A percentile compares a stretch with the other conserved stretches of the same genome.
Evolutionary conservation across 768 basidiomycete genomes (phyloP).

Genomic region (Sporobolomyces phaffii): DNA sequence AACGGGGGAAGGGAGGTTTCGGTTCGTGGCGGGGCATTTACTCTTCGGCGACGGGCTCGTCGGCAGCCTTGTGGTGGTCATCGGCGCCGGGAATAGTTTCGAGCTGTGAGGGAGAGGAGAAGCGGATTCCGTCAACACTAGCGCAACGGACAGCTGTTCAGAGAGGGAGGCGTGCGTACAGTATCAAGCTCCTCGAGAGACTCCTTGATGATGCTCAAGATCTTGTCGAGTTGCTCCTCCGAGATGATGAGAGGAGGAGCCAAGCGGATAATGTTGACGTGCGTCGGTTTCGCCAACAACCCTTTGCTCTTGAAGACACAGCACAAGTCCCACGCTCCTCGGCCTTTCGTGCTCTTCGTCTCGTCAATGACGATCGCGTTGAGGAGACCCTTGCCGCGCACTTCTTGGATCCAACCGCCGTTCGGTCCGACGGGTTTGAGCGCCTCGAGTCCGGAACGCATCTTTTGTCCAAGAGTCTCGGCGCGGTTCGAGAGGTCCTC

Average conservation of each 20-base stretch:
- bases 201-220: constrained; percentile 67
- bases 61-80: constrained; percentile 34
- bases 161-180: constrained; percentile 47
- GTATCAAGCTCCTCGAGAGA: constrained; percentile 73
- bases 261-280: constrained; percentile 90
- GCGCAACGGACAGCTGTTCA: background rate
- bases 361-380: constrained; percentile 94
- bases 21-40: constrained; percentile 2
- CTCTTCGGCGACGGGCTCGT: constrained; percentile 26
- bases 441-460: constrained; percentile 60
- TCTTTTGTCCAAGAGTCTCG: constrained; percentile 66
- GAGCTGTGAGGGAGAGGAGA: background rate
- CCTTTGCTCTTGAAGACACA: constrained; percentile 75
- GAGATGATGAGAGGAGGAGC: constrained; percentile 90
- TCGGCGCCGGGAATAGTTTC: constrained; percentile 34
- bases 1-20: background rate
- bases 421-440: constrained; percentile 52
- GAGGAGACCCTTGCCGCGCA: constrained; percentile 79
- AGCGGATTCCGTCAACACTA: background rate
- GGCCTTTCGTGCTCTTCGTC: constrained; percentile 62
- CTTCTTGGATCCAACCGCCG: constrained; percentile 63
- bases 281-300: constrained; percentile 91
- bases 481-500: constrained; percentile 82
- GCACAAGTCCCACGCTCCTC: constrained; percentile 94
- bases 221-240: constrained; percentile 73